phyloP scores from a whole-genome alignment of 2,329 filamentous ascomycete genomes.

The Aureobasidium leucospermi region DNA sequence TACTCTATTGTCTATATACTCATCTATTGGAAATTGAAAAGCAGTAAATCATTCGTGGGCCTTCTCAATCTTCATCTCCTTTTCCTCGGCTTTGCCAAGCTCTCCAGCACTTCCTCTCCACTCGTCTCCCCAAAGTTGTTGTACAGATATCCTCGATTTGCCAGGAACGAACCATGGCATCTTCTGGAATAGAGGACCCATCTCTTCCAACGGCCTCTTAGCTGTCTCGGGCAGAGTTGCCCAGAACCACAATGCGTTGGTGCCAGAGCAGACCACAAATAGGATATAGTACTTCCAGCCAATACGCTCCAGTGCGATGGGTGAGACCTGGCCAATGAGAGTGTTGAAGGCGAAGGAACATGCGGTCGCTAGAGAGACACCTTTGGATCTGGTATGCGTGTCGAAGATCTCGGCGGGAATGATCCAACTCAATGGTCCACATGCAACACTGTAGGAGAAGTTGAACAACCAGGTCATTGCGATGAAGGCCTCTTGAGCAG shows the following conservation, averaged over 20 bases:
- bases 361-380: constrained; percentile 21
- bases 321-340: constrained; percentile 26
- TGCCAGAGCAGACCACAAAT: constrained; percentile 23
- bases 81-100: not conserved
- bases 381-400: constrained; percentile 19
- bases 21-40: not conserved
- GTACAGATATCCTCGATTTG: not conserved
- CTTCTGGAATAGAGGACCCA: constrained; percentile 22
- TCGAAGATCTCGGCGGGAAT: constrained; percentile 26
- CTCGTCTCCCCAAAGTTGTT: not conserved
- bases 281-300: constrained; percentile 25
- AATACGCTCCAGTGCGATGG: constrained; percentile 20
- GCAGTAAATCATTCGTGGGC: not conserved
- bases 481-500: constrained; percentile 23
- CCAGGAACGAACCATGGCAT: constrained; percentile 20
- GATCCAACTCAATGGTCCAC: constrained; percentile 22
- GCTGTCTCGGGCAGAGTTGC: constrained; percentile 66
- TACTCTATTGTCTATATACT: too few species aligned
- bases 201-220: constrained; percentile 36
- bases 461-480: constrained; percentile 24
- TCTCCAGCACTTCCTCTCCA: not conserved
- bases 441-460: constrained; percentile 19
- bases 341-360: constrained; percentile 26
- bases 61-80: not conserved
- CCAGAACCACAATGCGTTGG: constrained; percentile 41